Conservation (phyloP, 257 asterid genomes). For the Henckelia pumila region DNA sequence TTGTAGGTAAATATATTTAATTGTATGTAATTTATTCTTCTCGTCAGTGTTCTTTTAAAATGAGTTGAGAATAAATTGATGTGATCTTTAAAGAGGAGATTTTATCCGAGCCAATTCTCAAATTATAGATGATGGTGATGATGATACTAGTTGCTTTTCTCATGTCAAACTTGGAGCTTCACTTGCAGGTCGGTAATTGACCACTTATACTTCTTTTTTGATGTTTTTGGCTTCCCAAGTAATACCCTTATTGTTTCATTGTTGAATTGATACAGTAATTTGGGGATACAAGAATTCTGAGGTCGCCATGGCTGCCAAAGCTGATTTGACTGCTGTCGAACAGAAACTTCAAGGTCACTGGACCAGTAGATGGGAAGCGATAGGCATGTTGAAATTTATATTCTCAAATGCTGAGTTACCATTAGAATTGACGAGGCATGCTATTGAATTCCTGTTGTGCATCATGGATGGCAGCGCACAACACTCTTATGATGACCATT, state of each 20-base stretch:
- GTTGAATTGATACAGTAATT: constrained; percentile 54
- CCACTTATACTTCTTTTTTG: constrained; percentile 20
- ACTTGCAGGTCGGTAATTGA: constrained; percentile 57
- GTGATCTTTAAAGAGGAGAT: constrained; percentile 12
- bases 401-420: constrained; percentile 47
- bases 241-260: constrained; percentile 22
- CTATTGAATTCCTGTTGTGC: constrained; percentile 56
- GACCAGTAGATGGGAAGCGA: constrained; percentile 75
- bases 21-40: background rate
- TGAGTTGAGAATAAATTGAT: constrained; percentile 9
- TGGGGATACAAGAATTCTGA: constrained; percentile 71
- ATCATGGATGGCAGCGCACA: constrained; percentile 51
- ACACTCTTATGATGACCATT: constrained; percentile 32
- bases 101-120: constrained; percentile 11
- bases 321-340: constrained; percentile 49
- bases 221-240: constrained; percentile 22
- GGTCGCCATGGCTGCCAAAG: constrained; percentile 58
- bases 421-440: constrained; percentile 61
- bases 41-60: constrained; percentile 1
- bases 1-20: constrained; percentile 49
- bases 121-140: constrained; percentile 52
- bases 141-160: constrained; percentile 60
- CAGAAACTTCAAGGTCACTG: constrained; percentile 61
- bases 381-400: constrained; percentile 64
- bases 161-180: constrained; percentile 76